Percentiles rank a stretch among this genome's conserved stretches.
Evolutionary conservation across 495 filamentous ascomycete species (phyloP).

Genomic region (Lasiosphaeris hirsuta): DNA sequence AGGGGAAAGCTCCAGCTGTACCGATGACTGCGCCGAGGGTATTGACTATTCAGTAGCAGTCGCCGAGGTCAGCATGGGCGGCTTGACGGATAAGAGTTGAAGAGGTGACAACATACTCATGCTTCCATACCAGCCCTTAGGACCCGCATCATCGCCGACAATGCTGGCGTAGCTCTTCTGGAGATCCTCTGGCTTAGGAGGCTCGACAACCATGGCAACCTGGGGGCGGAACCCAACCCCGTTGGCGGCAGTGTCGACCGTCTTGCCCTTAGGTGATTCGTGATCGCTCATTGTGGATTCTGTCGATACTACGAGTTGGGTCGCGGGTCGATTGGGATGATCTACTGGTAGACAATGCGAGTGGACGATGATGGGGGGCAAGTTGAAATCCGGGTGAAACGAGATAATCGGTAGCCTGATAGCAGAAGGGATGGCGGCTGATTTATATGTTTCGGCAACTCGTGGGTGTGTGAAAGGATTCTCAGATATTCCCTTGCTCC

Average conservation of each 20-base stretch:
- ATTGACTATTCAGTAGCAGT: conserved; percentile 53
- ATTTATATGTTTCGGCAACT: too few relatives aligned
- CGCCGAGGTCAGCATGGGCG: background rate
- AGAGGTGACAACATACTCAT: conserved; percentile 61
- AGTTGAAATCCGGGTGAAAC: too few relatives aligned
- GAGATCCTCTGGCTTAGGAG: conserved; percentile 75
- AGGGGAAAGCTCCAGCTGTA: conserved; percentile 81
- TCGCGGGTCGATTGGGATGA: background rate
- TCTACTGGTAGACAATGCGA: too few relatives aligned
- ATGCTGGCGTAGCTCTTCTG: conserved; percentile 86
- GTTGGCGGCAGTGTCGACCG: conserved; percentile 2
- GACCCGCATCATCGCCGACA: conserved; percentile 64
- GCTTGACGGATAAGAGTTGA: background rate
- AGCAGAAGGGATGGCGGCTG: too few relatives aligned
- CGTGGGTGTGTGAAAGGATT: too few relatives aligned
- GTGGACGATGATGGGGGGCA: too few relatives aligned
- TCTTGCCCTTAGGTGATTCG: conserved; percentile 27
- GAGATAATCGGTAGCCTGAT: too few relatives aligned
- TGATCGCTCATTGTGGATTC: conserved; percentile 5
- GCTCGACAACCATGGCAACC: conserved; percentile 70
- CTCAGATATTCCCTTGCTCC: too few relatives aligned
- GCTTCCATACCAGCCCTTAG: conserved; percentile 85
- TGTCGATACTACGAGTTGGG: background rate
- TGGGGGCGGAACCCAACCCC: conserved; percentile 39
- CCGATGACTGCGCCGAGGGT: conserved; percentile 73